A percentile compares a stretch with the other conserved stretches of the same genome.
These are phyloP conservation scores for Conticribra guillardii DNA, from an alignment of 108 stramenopile genomes.

Conservation along the genomic window DNA sequence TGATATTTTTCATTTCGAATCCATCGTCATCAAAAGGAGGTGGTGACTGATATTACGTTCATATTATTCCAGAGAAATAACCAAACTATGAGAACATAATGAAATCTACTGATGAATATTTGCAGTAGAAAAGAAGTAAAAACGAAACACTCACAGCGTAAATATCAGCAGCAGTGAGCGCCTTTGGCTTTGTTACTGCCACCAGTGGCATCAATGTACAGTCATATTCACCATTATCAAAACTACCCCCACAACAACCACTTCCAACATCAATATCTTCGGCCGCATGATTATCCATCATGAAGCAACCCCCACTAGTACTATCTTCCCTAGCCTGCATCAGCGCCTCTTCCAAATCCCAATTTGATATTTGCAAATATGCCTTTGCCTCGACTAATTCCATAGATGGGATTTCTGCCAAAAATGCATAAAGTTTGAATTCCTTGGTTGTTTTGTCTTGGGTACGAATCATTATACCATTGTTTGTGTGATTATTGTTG, in stretches of 20 bases:
- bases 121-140: conserved; percentile 1
- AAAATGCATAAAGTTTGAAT: conserved; percentile 79
- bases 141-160: conserved; percentile 16
- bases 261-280: conserved; percentile 53
- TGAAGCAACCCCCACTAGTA: conserved; percentile 8
- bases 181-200: conserved; percentile 40
- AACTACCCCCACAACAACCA: conserved; percentile 9
- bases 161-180: conserved; percentile 39
- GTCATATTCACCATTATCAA: neutral
- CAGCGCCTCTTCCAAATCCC: conserved; percentile 80
- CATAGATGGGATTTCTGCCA: conserved; percentile 70
- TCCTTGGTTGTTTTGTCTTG: conserved; percentile 84
- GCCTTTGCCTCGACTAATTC: conserved; percentile 70
- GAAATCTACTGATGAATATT: neutral
- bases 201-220: neutral
- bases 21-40: conserved; percentile 51
- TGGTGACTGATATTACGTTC: conserved; percentile 2
- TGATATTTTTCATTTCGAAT: conserved; percentile 48
- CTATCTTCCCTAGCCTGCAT: conserved; percentile 71
- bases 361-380: conserved; percentile 77
- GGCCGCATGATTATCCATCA: neutral
- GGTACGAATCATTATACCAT: conserved; percentile 61
- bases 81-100: neutral
- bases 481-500: conserved; percentile 22
- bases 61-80: neutral